These are phyloP conservation scores for Solanum chiquidenum DNA, from an alignment of 257 asterid genomes.

Conservation along the genomic window DNA sequence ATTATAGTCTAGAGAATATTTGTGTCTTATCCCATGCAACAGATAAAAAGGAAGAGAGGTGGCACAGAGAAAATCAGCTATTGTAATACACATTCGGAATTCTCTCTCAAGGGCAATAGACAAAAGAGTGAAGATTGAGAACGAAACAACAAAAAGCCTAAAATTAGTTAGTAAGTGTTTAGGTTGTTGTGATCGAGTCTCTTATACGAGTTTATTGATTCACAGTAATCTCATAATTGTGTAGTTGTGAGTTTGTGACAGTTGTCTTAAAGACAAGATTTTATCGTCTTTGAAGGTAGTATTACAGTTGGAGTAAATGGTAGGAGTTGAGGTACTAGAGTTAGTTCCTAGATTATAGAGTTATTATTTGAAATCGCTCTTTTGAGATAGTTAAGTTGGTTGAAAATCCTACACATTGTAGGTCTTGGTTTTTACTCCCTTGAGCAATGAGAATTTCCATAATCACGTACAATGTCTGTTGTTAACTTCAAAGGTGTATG, in stretches of 20 bases:
- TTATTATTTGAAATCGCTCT: not conserved
- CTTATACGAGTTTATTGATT: not conserved
- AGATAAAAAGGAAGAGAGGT: not conserved
- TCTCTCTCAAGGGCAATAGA: not conserved
- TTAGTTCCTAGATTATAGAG: not conserved
- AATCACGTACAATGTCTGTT: not conserved
- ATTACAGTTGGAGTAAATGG: not conserved
- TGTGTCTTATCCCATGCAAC: not conserved
- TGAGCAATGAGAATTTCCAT: not conserved
- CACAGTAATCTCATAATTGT: not conserved
- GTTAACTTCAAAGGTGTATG: no score
- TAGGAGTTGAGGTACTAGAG: not conserved
- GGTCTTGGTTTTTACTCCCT: not conserved
- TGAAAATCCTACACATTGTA: not conserved
- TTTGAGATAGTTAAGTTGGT: not conserved
- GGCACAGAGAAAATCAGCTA: not conserved
- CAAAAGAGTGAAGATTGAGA: not conserved
- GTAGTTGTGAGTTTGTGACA: not conserved
- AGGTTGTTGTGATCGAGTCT: not conserved
- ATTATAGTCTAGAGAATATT: no score
- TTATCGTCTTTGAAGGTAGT: not conserved
- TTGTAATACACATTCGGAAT: not conserved
- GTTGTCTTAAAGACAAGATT: not conserved
- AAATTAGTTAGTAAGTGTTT: no score
- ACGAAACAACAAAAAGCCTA: not conserved